Percentiles rank a stretch among this genome's conserved stretches.
Evolutionary conservation across 2,329 filamentous ascomycete species (phyloP).

Genomic region (Aspergillus sp.): DNA sequence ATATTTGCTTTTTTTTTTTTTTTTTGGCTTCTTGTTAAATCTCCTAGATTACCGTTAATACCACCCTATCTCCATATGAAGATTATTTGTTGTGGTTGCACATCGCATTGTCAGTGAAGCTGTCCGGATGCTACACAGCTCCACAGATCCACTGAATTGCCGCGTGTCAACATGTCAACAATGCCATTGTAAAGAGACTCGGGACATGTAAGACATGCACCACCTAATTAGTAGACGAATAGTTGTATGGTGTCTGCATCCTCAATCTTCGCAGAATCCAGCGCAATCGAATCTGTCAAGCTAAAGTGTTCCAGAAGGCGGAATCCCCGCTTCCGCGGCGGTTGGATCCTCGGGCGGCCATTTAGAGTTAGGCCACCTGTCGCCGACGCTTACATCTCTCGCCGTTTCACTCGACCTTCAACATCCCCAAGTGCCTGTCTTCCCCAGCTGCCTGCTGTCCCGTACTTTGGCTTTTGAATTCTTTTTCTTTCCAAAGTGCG

Average conservation of each 20-base stretch:
- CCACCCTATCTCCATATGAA: neutral
- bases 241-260: neutral
- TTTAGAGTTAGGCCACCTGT: conserved; percentile 35
- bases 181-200: neutral
- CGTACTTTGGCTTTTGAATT: conserved; percentile 25
- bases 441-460: conserved; percentile 28
- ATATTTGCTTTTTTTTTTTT: neutral
- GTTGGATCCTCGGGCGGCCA: conserved; percentile 11
- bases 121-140: neutral
- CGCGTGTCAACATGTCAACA: neutral
- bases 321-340: conserved; percentile 24
- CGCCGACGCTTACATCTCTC: conserved; percentile 25
- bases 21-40: neutral
- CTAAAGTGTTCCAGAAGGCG: neutral
- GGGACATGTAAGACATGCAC: too few relatives aligned
- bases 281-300: neutral
- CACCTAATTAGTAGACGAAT: too few relatives aligned
- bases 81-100: neutral
- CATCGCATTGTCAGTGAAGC: neutral
- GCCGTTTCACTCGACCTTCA: conserved; percentile 25
- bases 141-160: neutral
- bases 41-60: neutral
- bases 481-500: conserved; percentile 24
- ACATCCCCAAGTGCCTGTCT: conserved; percentile 20
- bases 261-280: neutral